Percentiles rank a stretch among this genome's conserved stretches.
These are phyloP conservation scores for Hysterium pulicare DNA, from an alignment of 2,329 filamentous ascomycete species.

Conservation along the genomic window DNA sequence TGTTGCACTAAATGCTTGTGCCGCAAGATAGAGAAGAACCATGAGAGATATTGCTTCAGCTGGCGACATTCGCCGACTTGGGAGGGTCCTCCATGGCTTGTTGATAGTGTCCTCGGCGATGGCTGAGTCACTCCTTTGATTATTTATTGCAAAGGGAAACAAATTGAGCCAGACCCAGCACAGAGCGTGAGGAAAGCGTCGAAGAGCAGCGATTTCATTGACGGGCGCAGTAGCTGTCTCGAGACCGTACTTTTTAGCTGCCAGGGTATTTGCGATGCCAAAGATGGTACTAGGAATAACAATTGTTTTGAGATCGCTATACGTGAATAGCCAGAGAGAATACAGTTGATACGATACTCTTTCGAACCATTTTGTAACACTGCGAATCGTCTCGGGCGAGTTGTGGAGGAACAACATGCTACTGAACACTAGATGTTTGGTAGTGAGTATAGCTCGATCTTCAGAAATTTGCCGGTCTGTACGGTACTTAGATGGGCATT, in stretches of 20 bases:
- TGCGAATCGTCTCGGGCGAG: too few relatives aligned
- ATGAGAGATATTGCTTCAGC: slow-evolving; percentile 15
- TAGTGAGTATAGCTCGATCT: too few relatives aligned
- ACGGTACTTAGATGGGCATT: too few relatives aligned
- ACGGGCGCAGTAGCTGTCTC: too few relatives aligned
- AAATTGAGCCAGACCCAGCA: slow-evolving; percentile 28
- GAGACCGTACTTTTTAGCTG: too few relatives aligned
- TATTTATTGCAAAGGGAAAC: slow-evolving; percentile 26
- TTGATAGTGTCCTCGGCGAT: slow-evolving; percentile 28
- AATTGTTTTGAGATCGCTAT: slow-evolving; percentile 20
- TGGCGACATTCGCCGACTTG: slow-evolving; percentile 16
- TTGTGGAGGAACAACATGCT: too few relatives aligned
- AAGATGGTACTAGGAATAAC: slow-evolving; percentile 13
- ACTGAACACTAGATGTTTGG: too few relatives aligned
- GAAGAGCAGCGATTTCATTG: neutral
- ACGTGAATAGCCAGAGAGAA: slow-evolving; percentile 20
- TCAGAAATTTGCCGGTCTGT: too few relatives aligned
- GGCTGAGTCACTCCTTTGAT: slow-evolving; percentile 21
- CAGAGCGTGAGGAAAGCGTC: slow-evolving; percentile 1
- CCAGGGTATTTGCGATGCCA: slow-evolving; percentile 4
- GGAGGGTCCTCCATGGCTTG: slow-evolving; percentile 33
- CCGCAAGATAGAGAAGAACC: slow-evolving; percentile 14
- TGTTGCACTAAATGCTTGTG: slow-evolving; percentile 5
- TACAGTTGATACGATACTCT: too few relatives aligned
- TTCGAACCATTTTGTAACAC: too few relatives aligned